Base-by-base conservation (phyloP, 1,284 basidiomycete genomes). In the Ganoderma boninense region DNA sequence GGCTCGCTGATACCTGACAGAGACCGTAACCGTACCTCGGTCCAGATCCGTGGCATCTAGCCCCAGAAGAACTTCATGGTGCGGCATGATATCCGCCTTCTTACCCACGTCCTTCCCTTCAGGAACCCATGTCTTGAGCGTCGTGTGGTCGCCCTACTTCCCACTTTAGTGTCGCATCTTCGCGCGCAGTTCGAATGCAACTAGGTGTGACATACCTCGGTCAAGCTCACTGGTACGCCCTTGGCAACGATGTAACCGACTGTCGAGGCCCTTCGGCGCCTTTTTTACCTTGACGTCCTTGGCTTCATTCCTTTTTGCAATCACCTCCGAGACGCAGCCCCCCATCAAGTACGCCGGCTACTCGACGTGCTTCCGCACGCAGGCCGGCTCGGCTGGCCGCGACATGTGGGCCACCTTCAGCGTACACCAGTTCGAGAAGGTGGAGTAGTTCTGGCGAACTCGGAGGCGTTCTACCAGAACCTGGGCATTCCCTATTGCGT, bases 341-440 rank as follows among this genome's bases (percentile, higher is more conserved):
- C 97, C 98, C 8, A 89, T 98, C 80, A 87, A 89, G 83, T 97
- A 92, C 78, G 95, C 92, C 0, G 92, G 92, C 16, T 93, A 92
- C 80, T 93, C 92, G 78, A 99, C 97, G n/a, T 99, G 97, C 82
- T 99, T 99, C 92, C 91, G 98, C 62, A 99, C 99, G 84, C 97
- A 99, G 84, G 97, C 97, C 4, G 98, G 97, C 62, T 94, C 95
- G 6, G 96, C 97, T 59, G 98, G 98, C 18, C 93, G 96, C 69
- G 98, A 99, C 79, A 99, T 98, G 84, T 99, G 97, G 97, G 98
- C 98, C 70, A 98, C 99, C 83, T 99, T 99, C 91, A 95, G 98
- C 46, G 97, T 99, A 64, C 98, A 99, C 82, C 98, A 99, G 83
- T 99, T 99, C 77, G 98, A 99, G 84, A 99, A 99, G 85, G 89